Evolutionary conservation across 208 protist genomes (phyloP).

Genomic region (Blechomonas ayalai): DNA sequence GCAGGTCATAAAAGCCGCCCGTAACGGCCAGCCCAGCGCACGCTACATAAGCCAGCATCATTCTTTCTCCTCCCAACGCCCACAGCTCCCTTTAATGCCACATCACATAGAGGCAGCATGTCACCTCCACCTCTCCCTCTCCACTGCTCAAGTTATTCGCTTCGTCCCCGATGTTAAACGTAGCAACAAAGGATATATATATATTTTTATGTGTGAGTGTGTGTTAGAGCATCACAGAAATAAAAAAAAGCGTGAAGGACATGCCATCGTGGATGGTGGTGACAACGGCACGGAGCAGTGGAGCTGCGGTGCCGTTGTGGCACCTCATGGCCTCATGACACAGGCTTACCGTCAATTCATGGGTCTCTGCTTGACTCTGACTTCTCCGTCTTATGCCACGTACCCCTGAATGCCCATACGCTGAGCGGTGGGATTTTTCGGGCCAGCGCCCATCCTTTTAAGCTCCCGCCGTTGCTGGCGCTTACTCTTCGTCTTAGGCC

Average conservation of each 20-base stretch:
- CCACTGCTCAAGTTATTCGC: no score
- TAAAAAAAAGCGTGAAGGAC: slow-evolving; percentile 12
- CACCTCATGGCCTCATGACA: no score
- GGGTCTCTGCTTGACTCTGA: not conserved
- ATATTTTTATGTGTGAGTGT: slow-evolving; percentile 1
- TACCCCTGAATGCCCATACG: slow-evolving; percentile 62
- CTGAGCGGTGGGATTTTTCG: slow-evolving; percentile 52
- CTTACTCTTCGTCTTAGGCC: slow-evolving; percentile 37
- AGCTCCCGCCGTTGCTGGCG: slow-evolving; percentile 55
- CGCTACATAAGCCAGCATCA: not conserved
- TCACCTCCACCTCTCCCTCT: not conserved
- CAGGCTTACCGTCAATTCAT: no score
- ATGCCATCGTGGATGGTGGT: no score
- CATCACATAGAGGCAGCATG: slow-evolving; percentile 2
- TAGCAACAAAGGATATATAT: not conserved
- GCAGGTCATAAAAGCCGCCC: not conserved
- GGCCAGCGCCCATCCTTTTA: slow-evolving; percentile 37
- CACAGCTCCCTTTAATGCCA: slow-evolving; percentile 1
- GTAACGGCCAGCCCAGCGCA: not conserved
- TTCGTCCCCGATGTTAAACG: no score
- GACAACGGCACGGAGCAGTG: no score
- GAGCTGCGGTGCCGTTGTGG: no score
- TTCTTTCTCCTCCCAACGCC: not conserved
- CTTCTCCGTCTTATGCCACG: not conserved
- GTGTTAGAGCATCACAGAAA: slow-evolving; percentile 12